Base-by-base conservation (phyloP, 805 yeast genomes). In the Tetrapisispora phaffii region DNA sequence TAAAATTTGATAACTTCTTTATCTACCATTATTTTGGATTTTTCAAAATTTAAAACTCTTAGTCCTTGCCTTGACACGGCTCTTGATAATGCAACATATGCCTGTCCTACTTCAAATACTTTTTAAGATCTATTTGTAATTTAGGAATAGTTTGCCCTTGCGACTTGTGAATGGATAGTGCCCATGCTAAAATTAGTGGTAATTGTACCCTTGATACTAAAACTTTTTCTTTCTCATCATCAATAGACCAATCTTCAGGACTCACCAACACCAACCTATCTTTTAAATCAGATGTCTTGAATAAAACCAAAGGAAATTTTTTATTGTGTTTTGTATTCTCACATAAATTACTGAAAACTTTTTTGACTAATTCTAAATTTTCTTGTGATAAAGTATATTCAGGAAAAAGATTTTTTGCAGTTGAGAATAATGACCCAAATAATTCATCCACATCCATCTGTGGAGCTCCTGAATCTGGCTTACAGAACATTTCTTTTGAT, bases 151-250 rank as follows among this genome's bases (percentile, higher is more conserved):
- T 85, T 63, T 90, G 89, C 0, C 98, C 98, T 62, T 90, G 98
- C 0, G 97, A 80, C 66, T 93, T 90, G 60, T 93, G 99, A 40
- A 93, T 89, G 0, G 97, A 88, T 36, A 93, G 65, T 0, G 98
- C 88, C 97, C 97, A 93, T 0, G 98, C 95, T 15, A 89, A 68
- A 52, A 90, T 80, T 44, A 93, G 66, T 0, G 99, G 99, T 2
- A 93, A 53, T 58, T 93, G 99, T 0, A 72, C 70, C 53, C 97
- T 71, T 2, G 82, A 71, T 1, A 85, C 95, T 12, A 86, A 52
- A 0, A 81, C 76, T 7, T 70, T 70, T 17, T 82, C 85, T 19
- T 72, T 67, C 41, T 83, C 87, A 61, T 87, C 94, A 49, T 82
- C 90, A 21, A 85, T 70, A 0, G 73, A 73, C 87, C 96, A 90